Base-by-base conservation (phyloP, 2,329 filamentous ascomycete genomes). In the Chrysoporthe puriensis region DNA sequence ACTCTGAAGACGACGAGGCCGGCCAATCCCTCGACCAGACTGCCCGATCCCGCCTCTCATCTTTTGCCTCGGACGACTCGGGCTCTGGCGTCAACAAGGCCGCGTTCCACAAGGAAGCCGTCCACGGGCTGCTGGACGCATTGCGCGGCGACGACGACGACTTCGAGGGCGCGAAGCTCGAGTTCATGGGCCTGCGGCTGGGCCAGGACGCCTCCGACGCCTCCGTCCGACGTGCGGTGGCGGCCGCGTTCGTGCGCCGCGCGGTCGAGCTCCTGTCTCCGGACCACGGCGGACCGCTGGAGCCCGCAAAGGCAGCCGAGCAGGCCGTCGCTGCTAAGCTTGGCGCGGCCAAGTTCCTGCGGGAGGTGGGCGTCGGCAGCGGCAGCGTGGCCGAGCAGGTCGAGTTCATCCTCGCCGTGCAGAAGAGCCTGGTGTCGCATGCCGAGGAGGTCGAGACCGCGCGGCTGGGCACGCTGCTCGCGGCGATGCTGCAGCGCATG, bases 151-250 rank as follows among this genome's bases (percentile, higher is more conserved):
- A 90, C 32, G 86, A 88, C 16, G 87, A 89, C 13, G 92, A 96
- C 76, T 96, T 97, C 71, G 94, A 97, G 74, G 84, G 84, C 2
- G 87, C 88, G 62, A 93, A 95, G 77, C 87, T 98, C 44, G 96
- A 99, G 77, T 91, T 99, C 70, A 97, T 94, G 83, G 92, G 93
- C 59, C 84, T 98, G n/a, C 91, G 95, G 13, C 92, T 99, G 78
- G 91, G 90, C 65, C 93, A 92, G 74, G 93, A 98, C 74, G 96
- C 96, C 2, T 94, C 93, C 0, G 95, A 97, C 75, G 86, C 90
- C 71, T 91, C 96, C 78, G 92, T 98, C 74, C 92, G 95, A 57
- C 90, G 91, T 44, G 94, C 96, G 18, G 90, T 98, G 2, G 93
- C 93, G 2, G 88, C 90, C 2, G 92, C 94, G 0, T 95, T 98